phyloP scores from a whole-genome alignment of 116 monocot genomes.

The Iris pallida region DNA sequence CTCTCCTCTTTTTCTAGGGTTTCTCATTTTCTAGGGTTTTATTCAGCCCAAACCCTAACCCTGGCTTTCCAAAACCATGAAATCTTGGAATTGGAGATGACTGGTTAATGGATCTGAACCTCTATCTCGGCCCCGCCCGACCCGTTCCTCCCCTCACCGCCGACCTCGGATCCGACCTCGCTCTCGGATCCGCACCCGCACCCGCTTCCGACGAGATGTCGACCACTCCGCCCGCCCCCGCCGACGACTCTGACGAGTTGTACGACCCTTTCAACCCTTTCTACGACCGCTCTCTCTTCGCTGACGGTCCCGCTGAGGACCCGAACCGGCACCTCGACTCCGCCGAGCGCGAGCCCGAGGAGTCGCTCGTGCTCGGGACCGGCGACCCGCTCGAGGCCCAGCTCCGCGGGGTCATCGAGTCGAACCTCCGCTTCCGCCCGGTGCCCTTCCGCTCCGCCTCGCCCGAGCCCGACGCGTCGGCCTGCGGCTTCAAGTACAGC shows the following conservation, averaged over 20 bases:
- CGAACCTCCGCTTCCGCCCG: not conserved
- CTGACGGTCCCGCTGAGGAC: not conserved
- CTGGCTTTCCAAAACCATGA: not conserved
- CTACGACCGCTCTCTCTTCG: not conserved
- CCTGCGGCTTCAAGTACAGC: slow-evolving; percentile 1
- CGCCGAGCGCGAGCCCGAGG: not conserved
- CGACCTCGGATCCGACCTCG: slow-evolving; percentile 39
- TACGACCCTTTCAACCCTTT: slow-evolving; percentile 6
- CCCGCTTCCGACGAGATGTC: not conserved
- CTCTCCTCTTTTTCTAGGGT: no score
- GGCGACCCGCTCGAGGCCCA: not conserved
- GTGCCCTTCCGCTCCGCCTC: no score
- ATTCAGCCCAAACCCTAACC: not conserved
- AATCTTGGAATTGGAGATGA: slow-evolving; percentile 20
- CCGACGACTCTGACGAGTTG: not conserved
- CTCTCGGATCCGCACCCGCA: slow-evolving; percentile 26
- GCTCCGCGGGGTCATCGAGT: slow-evolving; percentile 8
- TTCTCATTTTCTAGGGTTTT: no score
- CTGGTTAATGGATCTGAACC: slow-evolving; percentile 37
- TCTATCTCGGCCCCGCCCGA: slow-evolving; percentile 33
- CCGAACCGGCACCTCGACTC: not conserved
- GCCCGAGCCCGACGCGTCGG: not conserved
- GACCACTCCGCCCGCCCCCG: no score
- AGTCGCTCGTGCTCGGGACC: not conserved
- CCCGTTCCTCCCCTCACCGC: slow-evolving; percentile 18